These are phyloP conservation scores for Cydonia oblonga DNA, from an alignment of 331 rosid species.

Conservation along the genomic window DNA sequence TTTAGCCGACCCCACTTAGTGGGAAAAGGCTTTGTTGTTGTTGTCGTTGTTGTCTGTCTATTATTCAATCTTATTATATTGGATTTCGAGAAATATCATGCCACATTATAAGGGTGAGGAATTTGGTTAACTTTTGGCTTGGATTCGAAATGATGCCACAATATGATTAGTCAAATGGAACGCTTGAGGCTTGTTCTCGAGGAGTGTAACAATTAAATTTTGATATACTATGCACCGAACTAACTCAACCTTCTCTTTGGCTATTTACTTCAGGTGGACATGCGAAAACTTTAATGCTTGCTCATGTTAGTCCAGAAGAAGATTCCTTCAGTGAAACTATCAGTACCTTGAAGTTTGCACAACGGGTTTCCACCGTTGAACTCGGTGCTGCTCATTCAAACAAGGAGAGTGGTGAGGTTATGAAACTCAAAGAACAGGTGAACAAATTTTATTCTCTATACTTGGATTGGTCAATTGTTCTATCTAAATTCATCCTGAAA, in stretches of 20 bases:
- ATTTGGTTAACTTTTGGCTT: background rate
- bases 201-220: background rate
- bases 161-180: background rate
- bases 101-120: background rate
- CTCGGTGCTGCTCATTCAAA: slow-evolving; percentile 73
- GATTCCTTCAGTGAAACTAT: slow-evolving; percentile 78
- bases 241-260: slow-evolving; percentile 7
- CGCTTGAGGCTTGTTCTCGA: background rate
- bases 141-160: background rate
- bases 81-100: background rate
- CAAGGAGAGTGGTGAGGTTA: slow-evolving; percentile 69
- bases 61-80: background rate
- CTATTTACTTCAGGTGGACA: slow-evolving; percentile 57
- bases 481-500: background rate
- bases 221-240: background rate
- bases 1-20: too few species aligned
- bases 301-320: slow-evolving; percentile 87
- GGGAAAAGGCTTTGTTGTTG: too few species aligned
- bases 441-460: background rate
- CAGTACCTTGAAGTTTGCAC: slow-evolving; percentile 87
- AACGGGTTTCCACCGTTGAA: slow-evolving; percentile 78
- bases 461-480: background rate
- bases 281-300: slow-evolving; percentile 95
- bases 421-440: slow-evolving; percentile 82
- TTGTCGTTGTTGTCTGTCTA: too few species aligned